Percentiles rank a stretch among this genome's conserved stretches.
These are phyloP conservation scores for Pistacia integerrima DNA, from an alignment of 345 rosid species.

Conservation along the genomic window DNA sequence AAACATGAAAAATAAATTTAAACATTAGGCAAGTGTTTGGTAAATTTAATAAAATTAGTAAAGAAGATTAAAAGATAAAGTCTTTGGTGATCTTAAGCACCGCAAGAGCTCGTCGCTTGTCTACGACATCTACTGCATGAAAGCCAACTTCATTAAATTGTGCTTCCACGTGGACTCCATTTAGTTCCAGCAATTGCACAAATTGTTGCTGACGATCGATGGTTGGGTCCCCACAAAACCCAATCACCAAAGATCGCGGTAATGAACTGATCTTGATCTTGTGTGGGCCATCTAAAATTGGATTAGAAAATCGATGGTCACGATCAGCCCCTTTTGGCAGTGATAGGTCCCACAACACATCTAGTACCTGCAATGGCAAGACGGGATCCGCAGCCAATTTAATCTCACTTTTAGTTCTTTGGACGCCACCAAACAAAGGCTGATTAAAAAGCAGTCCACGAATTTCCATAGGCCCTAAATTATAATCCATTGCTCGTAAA, in stretches of 20 bases:
- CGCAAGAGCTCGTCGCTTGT: conserved; percentile 10
- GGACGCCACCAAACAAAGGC: conserved; percentile 41
- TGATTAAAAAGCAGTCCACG: conserved; percentile 35
- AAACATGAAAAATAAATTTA: too few species aligned
- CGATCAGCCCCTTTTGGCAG: conserved; percentile 42
- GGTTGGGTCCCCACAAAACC: conserved; percentile 25
- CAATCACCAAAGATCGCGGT: conserved; percentile 27
- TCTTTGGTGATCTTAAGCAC: conserved; percentile 17
- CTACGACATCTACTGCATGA: conserved; percentile 22
- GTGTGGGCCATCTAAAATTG: conserved; percentile 15
- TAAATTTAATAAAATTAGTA: too few species aligned
- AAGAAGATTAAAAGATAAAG: conserved; percentile 16
- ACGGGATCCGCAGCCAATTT: conserved; percentile 21
- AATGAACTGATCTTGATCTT: conserved; percentile 13
- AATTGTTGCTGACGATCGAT: conserved; percentile 33
- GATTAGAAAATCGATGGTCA: conserved; percentile 45
- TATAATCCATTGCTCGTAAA: conserved; percentile 2
- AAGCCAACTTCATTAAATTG: conserved; percentile 27
- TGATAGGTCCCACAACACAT: conserved; percentile 39
- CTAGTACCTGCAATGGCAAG: conserved; percentile 29
- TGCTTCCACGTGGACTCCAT: conserved; percentile 32
- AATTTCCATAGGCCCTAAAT: conserved; percentile 27
- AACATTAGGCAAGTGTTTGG: too few species aligned
- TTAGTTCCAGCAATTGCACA: conserved; percentile 17
- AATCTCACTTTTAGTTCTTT: conserved; percentile 31